Conservation (phyloP, 305 asterid species). For the Rubia tinctorum region DNA sequence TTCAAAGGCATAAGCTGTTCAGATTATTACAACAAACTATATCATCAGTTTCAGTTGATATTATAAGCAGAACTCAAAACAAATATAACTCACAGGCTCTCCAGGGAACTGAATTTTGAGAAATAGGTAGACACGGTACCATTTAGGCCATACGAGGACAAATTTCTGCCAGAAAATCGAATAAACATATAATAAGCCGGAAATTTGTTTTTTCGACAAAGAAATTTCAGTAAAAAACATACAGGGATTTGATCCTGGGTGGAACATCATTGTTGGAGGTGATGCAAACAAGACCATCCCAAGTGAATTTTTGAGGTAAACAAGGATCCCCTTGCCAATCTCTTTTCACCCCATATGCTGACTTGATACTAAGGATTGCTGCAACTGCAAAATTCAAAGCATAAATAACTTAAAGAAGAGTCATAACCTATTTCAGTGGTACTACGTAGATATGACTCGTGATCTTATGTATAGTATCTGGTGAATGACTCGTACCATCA, state of each 20-base stretch:
- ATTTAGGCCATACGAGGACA: constrained; percentile 25
- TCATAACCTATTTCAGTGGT: too few relatives aligned
- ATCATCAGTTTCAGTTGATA: too few relatives aligned
- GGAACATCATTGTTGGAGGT: background rate
- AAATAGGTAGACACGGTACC: constrained; percentile 25
- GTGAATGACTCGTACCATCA: constrained; percentile 9
- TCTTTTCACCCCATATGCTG: constrained; percentile 18
- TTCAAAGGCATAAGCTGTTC: too few relatives aligned
- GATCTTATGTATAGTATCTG: too few relatives aligned
- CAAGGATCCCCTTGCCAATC: constrained; percentile 50
- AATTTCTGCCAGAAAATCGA: constrained; percentile 19
- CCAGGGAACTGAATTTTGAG: constrained; percentile 22
- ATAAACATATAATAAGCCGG: background rate
- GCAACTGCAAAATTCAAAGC: constrained; percentile 1
- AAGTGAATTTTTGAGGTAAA: constrained; percentile 17
- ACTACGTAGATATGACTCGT: too few relatives aligned
- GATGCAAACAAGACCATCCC: constrained; percentile 39
- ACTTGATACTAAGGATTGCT: constrained; percentile 17
- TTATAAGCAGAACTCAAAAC: background rate
- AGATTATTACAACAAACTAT: background rate
- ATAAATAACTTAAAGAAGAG: too few relatives aligned
- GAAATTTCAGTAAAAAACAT: constrained; percentile 6
- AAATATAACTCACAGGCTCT: constrained; percentile 29
- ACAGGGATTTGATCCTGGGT: constrained; percentile 29
- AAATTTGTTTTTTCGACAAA: too few relatives aligned